A percentile compares a stretch with the other conserved stretches of the same genome.
phyloP scores from a whole-genome alignment of 257 asterid species.

The Ilex aquifolium region DNA sequence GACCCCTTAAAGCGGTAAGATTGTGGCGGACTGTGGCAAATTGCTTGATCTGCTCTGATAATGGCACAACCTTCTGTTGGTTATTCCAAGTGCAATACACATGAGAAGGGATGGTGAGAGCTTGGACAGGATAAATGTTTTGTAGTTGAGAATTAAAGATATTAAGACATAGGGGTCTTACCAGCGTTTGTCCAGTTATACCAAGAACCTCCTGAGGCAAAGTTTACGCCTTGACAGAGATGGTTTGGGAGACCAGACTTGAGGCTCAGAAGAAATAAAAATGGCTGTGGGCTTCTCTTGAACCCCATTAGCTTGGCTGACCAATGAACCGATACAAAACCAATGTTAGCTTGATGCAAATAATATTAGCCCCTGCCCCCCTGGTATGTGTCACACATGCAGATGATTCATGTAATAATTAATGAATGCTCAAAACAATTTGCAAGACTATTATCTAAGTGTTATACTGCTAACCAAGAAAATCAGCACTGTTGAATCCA shows the following conservation, averaged over 20 bases:
- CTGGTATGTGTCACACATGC: too few species aligned
- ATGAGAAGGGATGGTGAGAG: background rate
- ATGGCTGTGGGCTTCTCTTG: slow-evolving; percentile 64
- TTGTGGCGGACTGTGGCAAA: slow-evolving; percentile 30
- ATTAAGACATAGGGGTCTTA: slow-evolving; percentile 12
- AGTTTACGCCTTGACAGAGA: slow-evolving; percentile 53
- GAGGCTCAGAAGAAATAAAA: slow-evolving; percentile 36
- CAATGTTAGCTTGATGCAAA: background rate
- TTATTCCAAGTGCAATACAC: background rate
- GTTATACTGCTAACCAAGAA: slow-evolving; percentile 37
- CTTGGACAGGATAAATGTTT: background rate
- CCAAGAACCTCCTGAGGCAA: slow-evolving; percentile 73
- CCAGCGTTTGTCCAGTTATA: slow-evolving; percentile 41
- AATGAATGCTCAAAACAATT: too few species aligned
- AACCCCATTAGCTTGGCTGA: slow-evolving; percentile 60
- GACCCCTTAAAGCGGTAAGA: slow-evolving; percentile 32
- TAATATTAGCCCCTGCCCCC: too few species aligned
- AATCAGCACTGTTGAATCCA: slow-evolving; percentile 66
- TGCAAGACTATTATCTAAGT: background rate
- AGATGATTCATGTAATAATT: too few species aligned
- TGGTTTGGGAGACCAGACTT: slow-evolving; percentile 28
- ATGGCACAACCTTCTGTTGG: slow-evolving; percentile 43
- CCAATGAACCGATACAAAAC: slow-evolving; percentile 7
- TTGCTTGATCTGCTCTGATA: slow-evolving; percentile 57
- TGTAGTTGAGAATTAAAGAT: background rate